These are phyloP conservation scores for Eustoma russellianum DNA, from an alignment of 257 asterid genomes.

Conservation along the genomic window DNA sequence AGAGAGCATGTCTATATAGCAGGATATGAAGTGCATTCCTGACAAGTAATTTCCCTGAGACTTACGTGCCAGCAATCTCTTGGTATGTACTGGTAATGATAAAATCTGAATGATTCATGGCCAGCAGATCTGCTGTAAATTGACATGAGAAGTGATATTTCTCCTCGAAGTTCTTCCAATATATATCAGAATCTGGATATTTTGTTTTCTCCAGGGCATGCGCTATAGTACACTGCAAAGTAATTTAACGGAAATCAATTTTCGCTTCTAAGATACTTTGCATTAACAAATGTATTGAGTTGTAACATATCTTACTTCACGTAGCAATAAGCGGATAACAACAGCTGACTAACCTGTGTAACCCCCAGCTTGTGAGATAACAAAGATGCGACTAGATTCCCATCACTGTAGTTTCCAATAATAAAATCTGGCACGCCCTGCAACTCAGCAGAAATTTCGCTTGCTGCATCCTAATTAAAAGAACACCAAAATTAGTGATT, in stretches of 20 bases:
- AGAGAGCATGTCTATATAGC: no score
- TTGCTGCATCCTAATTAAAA: slow-evolving; percentile 53
- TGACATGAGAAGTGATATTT: slow-evolving; percentile 95
- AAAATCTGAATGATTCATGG: slow-evolving; percentile 93
- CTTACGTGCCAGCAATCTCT: slow-evolving; percentile 99
- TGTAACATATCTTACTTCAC: no score
- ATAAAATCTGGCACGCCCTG: slow-evolving; percentile 79
- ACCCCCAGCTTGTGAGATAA: slow-evolving; percentile 82
- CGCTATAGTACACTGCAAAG: slow-evolving; percentile 84
- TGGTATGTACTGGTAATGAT: slow-evolving; percentile 97
- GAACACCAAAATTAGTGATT: not conserved
- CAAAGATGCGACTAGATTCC: slow-evolving; percentile 92
- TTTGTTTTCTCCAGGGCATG: slow-evolving; percentile 98
- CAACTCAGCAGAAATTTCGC: slow-evolving; percentile 91
- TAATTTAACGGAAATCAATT: not conserved
- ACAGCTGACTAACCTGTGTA: slow-evolving; percentile 54
- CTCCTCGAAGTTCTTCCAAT: slow-evolving; percentile 81
- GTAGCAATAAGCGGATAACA: not conserved
- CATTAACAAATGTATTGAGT: no score
- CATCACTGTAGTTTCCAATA: slow-evolving; percentile 96
- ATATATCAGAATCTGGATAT: slow-evolving; percentile 96
- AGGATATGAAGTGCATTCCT: no score
- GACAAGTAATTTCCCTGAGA: not conserved
- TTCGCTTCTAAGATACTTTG: not conserved
- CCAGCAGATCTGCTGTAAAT: slow-evolving; percentile 91